These are phyloP conservation scores for Azolla pinnata DNA, from an alignment of 75 land plant species.

Conservation along the genomic window DNA sequence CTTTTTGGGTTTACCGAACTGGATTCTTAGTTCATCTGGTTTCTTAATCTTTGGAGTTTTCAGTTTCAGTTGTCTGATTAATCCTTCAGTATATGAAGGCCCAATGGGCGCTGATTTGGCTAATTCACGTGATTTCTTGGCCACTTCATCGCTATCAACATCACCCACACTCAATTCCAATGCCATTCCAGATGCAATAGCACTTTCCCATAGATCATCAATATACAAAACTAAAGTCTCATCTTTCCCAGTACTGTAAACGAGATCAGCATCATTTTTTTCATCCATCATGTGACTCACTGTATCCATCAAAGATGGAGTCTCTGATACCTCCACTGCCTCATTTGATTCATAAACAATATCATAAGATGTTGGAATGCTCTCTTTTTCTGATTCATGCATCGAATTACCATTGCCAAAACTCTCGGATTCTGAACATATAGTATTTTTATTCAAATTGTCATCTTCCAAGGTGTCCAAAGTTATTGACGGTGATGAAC, in stretches of 20 bases:
- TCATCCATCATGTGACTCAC: not conserved
- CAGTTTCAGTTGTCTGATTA: slow-evolving; percentile 5
- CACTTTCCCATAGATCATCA: slow-evolving; percentile 33
- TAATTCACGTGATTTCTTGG: slow-evolving; percentile 32
- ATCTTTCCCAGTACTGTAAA: not conserved
- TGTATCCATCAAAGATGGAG: not conserved
- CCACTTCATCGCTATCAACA: slow-evolving; percentile 42
- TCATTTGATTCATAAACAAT: not conserved
- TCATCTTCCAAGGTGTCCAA: not conserved
- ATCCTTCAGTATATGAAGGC: slow-evolving; percentile 25
- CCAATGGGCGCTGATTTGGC: slow-evolving; percentile 41
- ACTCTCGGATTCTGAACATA: not conserved
- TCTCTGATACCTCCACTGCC: not conserved
- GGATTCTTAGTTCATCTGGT: slow-evolving; percentile 2
- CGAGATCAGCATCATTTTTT: slow-evolving; percentile 6
- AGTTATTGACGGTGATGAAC: not conserved
- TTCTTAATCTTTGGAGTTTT: slow-evolving; percentile 1
- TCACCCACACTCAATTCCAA: slow-evolving; percentile 26
- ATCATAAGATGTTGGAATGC: not conserved
- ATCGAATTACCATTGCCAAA: not conserved
- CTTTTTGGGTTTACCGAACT: slow-evolving; percentile 4
- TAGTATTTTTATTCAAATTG: not conserved
- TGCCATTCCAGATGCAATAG: slow-evolving; percentile 46
- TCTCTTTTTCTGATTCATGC: not conserved
- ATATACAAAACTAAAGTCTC: not conserved